A percentile compares a stretch with the other conserved stretches of the same genome.
phyloP scores from a whole-genome alignment of 192 early-diverging fungal species.

The Funneliformis geosporum region DNA sequence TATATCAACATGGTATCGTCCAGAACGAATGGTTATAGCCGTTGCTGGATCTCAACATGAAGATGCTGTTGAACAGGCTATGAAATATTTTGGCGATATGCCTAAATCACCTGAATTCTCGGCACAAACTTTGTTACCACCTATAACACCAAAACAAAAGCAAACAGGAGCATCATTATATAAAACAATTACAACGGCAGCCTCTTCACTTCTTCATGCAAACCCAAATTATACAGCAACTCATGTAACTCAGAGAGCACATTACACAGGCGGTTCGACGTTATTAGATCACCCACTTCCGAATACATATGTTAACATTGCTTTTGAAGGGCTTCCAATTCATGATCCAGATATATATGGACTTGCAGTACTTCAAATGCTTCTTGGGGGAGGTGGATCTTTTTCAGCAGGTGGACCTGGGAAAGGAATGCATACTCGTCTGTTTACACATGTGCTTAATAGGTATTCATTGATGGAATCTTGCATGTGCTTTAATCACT shows the following conservation, averaged over 20 bases:
- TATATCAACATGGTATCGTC: conserved; percentile 81
- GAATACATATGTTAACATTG: conserved; percentile 87
- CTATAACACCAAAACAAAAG: conserved; percentile 19
- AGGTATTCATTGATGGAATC: conserved; percentile 93
- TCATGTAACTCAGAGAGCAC: conserved; percentile 53
- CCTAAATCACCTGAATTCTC: conserved; percentile 35
- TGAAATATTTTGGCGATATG: conserved; percentile 78
- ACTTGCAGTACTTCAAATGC: conserved; percentile 83
- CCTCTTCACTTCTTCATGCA: conserved; percentile 32
- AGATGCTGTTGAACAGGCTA: conserved; percentile 69
- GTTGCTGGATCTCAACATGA: conserved; percentile 86
- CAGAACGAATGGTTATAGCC: conserved; percentile 89
- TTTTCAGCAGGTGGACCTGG: conserved; percentile 98
- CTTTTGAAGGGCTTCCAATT: conserved; percentile 83
- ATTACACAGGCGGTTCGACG: conserved; percentile 83
- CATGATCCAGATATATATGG: conserved; percentile 90
- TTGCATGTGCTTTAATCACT: conserved; percentile 90
- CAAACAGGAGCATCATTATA: conserved; percentile 27
- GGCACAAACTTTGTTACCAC: not conserved
- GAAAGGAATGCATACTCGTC: conserved; percentile 97
- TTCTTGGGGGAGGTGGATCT: conserved; percentile 94
- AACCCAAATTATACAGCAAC: conserved; percentile 32
- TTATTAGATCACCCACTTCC: conserved; percentile 70
- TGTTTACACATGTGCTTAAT: conserved; percentile 94
- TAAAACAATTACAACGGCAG: conserved; percentile 35